Base-by-base conservation (phyloP, 495 filamentous ascomycete species). In the Penicillium steckii region DNA sequence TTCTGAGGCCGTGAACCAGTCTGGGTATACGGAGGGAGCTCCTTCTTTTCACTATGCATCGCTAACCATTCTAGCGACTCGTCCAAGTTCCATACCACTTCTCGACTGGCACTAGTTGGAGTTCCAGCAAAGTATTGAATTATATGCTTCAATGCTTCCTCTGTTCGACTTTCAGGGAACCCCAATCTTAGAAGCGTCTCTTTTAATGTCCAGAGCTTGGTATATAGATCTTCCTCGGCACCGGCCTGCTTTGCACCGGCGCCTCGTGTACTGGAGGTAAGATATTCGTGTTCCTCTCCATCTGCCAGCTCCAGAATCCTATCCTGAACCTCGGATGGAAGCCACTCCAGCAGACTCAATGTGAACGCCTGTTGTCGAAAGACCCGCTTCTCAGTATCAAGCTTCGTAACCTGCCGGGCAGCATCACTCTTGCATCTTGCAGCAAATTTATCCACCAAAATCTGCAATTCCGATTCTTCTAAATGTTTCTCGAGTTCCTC, bases 31-130 rank as follows among this genome's bases (percentile, higher is more conserved):
- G 83, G 82, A 2, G 85, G 85, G 25, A 94, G 78, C 59, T 93
- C 86, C 4, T 82, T 79, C 54, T 74, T 71, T 13, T 78, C 70
- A 60, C 83, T 87, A 56, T 90, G 79, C 53, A 88, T 73, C 18
- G 89, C 88, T 17, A 97, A 74, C 89, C 89, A 96, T 58, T 95
- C 88, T 24, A 97, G 57, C n/a, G 82, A 80, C 64, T 94, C 90
- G 50, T 94, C 86, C 41, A 97, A 70, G 17, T 91, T 91, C 87
- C 90, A 95, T 9, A 89, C 78, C 4, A 74, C 68, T 33, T 94
- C 89, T 52, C 84, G 88, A 55, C 72, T 73, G 26, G 66, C 56
- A 18, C 64, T 66, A 17, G 63, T 51, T 9, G 83, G 72, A 53
- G 76, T 78, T 6, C 76, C 77, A 17, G 77, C 73, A 57, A 83